Evolutionary conservation across 2,329 filamentous ascomycete genomes (phyloP).

Genomic region (Colletotrichum sp.): DNA sequence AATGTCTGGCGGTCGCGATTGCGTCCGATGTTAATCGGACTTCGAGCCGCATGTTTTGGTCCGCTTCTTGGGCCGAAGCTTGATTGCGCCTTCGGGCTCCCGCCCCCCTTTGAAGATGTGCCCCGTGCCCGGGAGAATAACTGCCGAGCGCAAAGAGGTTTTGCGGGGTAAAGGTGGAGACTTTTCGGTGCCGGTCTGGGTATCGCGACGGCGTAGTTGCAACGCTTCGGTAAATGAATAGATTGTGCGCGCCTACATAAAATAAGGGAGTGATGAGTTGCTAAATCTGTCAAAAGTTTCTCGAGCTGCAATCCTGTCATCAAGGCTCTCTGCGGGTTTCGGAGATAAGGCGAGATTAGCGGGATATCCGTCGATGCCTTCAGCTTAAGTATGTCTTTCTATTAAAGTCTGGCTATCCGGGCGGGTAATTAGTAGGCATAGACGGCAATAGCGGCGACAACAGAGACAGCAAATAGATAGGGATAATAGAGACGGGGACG

Average conservation of each 20-base stretch:
- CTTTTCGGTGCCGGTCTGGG: fast-evolving
- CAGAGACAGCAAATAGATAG: too few species aligned
- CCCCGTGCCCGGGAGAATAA: background rate
- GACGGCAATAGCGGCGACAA: too few species aligned
- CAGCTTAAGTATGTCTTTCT: too few species aligned
- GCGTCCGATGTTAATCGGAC: background rate
- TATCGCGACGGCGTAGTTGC: background rate
- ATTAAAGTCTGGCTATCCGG: too few species aligned
- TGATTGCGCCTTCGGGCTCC: background rate
- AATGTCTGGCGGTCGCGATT: background rate
- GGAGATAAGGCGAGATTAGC: too few species aligned
- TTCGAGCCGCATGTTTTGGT: background rate
- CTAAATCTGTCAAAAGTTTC: fast-evolving
- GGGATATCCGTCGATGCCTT: fast-evolving
- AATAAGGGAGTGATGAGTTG: background rate
- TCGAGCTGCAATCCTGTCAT: background rate
- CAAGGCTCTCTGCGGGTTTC: too few species aligned
- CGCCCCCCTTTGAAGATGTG: background rate
- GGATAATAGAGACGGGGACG: too few species aligned
- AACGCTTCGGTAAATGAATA: background rate
- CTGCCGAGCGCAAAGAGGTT: background rate
- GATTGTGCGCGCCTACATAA: background rate
- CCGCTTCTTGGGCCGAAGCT: background rate
- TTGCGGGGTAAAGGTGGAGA: background rate
- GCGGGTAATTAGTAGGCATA: too few species aligned